Evolutionary conservation across 148 eudicot species (phyloP).

Genomic region (Chenopodium formosanum): DNA sequence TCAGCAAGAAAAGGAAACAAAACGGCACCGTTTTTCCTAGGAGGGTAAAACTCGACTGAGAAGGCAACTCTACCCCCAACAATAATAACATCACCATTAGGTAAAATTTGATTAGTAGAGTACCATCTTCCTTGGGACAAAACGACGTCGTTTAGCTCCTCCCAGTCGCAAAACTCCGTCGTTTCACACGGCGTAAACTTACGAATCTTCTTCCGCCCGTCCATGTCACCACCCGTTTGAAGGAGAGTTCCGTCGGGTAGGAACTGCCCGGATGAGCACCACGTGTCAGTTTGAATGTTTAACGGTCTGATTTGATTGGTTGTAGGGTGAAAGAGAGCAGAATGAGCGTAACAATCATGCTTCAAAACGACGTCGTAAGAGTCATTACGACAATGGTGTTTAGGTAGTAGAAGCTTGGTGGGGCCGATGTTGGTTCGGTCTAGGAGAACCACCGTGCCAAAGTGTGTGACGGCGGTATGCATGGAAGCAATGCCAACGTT

Average conservation of each 20-base stretch:
- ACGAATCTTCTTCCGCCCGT: slow-evolving; percentile 61
- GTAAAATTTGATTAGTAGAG: slow-evolving; percentile 74
- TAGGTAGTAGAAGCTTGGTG: slow-evolving; percentile 40
- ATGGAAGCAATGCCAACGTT: slow-evolving; percentile 86
- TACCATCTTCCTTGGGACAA: slow-evolving; percentile 74
- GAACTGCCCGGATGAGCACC: slow-evolving; percentile 97
- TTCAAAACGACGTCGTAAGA: slow-evolving; percentile 26
- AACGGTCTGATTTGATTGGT: slow-evolving; percentile 63
- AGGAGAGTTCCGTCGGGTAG: slow-evolving; percentile 90
- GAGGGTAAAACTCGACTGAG: slow-evolving; percentile 69
- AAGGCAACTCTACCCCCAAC: slow-evolving; percentile 57
- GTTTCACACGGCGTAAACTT: slow-evolving; percentile 59
- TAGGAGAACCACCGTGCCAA: slow-evolving; percentile 76
- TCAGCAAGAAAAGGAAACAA: slow-evolving; percentile 56
- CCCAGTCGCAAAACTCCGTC: slow-evolving; percentile 63
- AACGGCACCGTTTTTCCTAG: slow-evolving; percentile 42
- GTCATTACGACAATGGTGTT: slow-evolving; percentile 40
- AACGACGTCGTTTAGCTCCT: slow-evolving; percentile 52
- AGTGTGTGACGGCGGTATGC: slow-evolving; percentile 88
- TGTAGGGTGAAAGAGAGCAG: slow-evolving; percentile 58
- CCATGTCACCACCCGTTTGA: slow-evolving; percentile 78
- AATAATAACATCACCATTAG: slow-evolving; percentile 66
- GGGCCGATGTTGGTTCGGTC: slow-evolving; percentile 88
- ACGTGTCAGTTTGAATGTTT: slow-evolving; percentile 80
- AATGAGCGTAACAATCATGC: slow-evolving; percentile 82